These are phyloP conservation scores for Vinca minor DNA, from an alignment of 257 asterid species.

Conservation along the genomic window DNA sequence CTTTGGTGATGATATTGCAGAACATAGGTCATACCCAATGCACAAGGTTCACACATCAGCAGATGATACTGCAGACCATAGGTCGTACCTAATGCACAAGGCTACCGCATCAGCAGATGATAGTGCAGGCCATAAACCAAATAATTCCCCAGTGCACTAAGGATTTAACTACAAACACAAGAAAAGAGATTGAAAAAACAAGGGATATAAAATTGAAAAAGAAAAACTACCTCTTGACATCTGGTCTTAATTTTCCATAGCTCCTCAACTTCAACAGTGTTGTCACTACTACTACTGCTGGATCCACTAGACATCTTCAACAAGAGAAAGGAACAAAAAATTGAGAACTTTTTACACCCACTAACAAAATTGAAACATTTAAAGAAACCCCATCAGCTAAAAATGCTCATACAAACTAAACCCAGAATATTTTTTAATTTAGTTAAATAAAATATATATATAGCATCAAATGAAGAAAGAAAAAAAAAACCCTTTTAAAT, in stretches of 20 bases:
- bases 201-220: neutral
- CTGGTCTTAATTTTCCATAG: slow-evolving; percentile 56
- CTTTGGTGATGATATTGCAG: neutral
- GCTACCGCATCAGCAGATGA: no score
- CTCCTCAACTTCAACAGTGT: slow-evolving; percentile 40
- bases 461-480: neutral
- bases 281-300: slow-evolving; percentile 34
- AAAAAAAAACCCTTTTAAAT: neutral
- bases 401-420: slow-evolving; percentile 1
- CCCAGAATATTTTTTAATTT: neutral
- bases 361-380: neutral
- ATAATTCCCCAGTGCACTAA: neutral
- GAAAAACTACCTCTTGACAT: slow-evolving; percentile 52
- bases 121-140: neutral
- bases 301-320: slow-evolving; percentile 56
- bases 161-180: neutral
- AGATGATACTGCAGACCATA: no score
- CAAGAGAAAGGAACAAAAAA: neutral
- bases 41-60: no score
- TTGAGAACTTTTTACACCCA: neutral
- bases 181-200: neutral
- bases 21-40: no score
- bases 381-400: neutral
- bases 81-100: no score
- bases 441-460: neutral